Base-by-base conservation (phyloP, 2,329 filamentous ascomycete species). In the Ascochyta koolunga region DNA sequence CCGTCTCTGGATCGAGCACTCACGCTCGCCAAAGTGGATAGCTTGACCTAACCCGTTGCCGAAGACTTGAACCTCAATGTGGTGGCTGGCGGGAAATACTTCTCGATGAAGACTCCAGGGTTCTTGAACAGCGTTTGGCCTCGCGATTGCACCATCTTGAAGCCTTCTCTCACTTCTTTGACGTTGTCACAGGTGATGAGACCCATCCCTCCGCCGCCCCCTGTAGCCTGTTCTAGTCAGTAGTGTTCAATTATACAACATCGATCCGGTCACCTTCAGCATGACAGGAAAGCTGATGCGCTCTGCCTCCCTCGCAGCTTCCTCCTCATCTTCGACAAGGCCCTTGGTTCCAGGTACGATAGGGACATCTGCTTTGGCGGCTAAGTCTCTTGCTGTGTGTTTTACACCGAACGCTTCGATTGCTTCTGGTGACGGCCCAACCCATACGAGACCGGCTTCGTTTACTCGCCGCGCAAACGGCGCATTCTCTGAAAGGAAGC, bases 41-140 rank as follows among this genome's bases (percentile, higher is more conserved):
- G 88, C 91, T 69, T 89, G 85, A 1, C 91, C 91, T 63, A 86
- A 82, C 45, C 86, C 86, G 69, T 96, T 92, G 37, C 91, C 92
- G 73, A 96, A 95, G 15, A 96, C 85, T 71, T 96, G 92, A 5
- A 96, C 90, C 75, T 96, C 92, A 52, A 96, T 90, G 69, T 96
- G 92, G 25, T 90, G 84, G 33, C 89, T 90, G 0, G 87, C 85
- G 88, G 83, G 66, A 93, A 90, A 72, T 91, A 96, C 61, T 86
- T 87, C 76, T 96, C 91, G 21, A 96, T 89, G 56, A 96, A 85
- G 78, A 96, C 89, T 5, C 91, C 89, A 64, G 91, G 85, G 59
- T 93, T 89, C 47, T 91, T 91, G 72, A 96, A 96, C 0, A 91
- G 87, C 1, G 89, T 89, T 54, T 84, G 80, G 0, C 90, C 91